A percentile compares a stretch with the other conserved stretches of the same genome.
phyloP scores from a whole-genome alignment of 257 asterid genomes.

The Scutellaria barbata region DNA sequence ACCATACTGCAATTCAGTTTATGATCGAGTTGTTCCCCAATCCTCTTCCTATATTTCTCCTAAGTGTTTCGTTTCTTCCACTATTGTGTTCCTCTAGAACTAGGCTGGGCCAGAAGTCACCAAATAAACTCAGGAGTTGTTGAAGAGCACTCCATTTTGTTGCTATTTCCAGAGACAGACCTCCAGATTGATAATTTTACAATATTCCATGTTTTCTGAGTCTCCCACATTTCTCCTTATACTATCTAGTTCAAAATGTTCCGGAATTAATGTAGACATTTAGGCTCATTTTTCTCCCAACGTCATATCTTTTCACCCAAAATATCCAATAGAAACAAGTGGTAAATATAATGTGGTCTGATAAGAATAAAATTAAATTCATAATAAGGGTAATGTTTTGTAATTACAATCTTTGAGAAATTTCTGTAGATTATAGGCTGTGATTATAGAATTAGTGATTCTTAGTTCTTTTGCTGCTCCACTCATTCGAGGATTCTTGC shows the following conservation, averaged over 20 bases:
- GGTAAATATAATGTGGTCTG: neutral
- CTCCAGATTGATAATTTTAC: neutral
- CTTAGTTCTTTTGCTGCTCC: neutral
- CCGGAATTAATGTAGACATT: neutral
- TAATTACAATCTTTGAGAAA: neutral
- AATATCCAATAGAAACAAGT: neutral
- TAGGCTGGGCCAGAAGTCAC: constrained; percentile 9
- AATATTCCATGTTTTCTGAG: neutral
- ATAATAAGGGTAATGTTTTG: neutral
- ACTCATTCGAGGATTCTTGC: neutral
- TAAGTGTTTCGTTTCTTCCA: constrained; percentile 11
- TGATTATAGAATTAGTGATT: neutral
- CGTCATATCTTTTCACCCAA: neutral
- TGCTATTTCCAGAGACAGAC: constrained; percentile 10
- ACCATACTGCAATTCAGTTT: neutral
- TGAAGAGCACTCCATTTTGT: constrained; percentile 3
- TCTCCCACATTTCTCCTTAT: neutral
- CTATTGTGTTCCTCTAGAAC: constrained; percentile 6
- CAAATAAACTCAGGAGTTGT: neutral
- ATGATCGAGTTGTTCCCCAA: neutral
- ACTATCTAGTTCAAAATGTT: neutral
- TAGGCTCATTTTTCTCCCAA: neutral
- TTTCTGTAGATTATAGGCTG: neutral
- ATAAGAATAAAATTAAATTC: neutral
- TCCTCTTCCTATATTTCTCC: neutral